Conservation (phyloP, 495 filamentous ascomycete species). For the Neurospora sp. region DNA sequence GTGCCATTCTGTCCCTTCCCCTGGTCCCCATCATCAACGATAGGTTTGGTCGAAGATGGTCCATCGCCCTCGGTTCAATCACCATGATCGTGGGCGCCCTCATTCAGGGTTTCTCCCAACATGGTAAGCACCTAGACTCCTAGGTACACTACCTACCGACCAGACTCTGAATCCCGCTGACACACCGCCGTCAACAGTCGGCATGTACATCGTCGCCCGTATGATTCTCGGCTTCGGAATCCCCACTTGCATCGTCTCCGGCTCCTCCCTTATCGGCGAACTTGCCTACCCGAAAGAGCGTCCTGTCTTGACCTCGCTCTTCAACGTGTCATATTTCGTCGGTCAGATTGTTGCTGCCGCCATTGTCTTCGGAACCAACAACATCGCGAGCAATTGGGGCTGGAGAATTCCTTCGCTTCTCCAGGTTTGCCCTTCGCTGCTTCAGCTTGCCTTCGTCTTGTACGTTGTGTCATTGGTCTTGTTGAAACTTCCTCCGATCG, state of each 20-base stretch:
- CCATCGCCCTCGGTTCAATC: slow-evolving; percentile 47
- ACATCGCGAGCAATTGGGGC: slow-evolving; percentile 45
- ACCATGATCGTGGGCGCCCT: slow-evolving; percentile 52
- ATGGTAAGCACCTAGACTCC: slow-evolving; percentile 19
- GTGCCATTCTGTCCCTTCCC: slow-evolving; percentile 47
- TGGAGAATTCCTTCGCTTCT: slow-evolving; percentile 58
- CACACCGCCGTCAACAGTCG: slow-evolving; percentile 16
- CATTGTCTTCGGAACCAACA: slow-evolving; percentile 50
- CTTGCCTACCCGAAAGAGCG: slow-evolving; percentile 58
- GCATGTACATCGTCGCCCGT: slow-evolving; percentile 57
- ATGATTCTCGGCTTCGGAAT: slow-evolving; percentile 57
- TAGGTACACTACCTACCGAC: too few relatives aligned
- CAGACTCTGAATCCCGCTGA: not conserved
- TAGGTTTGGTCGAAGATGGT: slow-evolving; percentile 47
- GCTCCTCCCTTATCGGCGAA: slow-evolving; percentile 55
- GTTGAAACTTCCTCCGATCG: not conserved
- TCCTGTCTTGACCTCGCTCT: slow-evolving; percentile 54
- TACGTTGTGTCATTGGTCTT: slow-evolving; percentile 1
- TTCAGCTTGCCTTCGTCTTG: slow-evolving; percentile 47
- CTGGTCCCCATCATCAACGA: slow-evolving; percentile 49
- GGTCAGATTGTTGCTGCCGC: slow-evolving; percentile 53
- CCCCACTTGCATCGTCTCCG: slow-evolving; percentile 54
- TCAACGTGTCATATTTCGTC: slow-evolving; percentile 57
- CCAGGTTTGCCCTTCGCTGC: slow-evolving; percentile 43
- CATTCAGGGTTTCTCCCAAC: slow-evolving; percentile 32